A percentile compares a stretch with the other conserved stretches of the same genome.
phyloP scores from a whole-genome alignment of 2,329 filamentous ascomycete species.

The Beauveria brongniartii region DNA sequence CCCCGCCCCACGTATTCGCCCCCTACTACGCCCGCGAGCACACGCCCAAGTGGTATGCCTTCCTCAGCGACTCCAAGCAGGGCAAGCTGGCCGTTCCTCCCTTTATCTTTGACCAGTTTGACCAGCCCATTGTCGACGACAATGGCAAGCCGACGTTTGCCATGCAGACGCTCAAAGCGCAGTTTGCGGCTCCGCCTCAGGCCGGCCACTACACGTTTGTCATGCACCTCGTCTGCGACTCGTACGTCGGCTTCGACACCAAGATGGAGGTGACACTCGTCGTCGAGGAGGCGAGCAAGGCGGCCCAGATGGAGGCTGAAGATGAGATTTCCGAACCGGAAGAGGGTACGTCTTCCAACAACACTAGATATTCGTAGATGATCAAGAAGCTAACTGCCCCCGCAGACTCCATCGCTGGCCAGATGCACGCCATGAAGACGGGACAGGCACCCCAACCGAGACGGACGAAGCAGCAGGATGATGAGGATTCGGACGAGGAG shows the following conservation, averaged over 20 bases:
- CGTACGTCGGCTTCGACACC: slow-evolving; percentile 88
- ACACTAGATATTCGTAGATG: not conserved
- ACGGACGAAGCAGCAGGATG: slow-evolving; percentile 34
- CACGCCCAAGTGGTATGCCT: slow-evolving; percentile 86
- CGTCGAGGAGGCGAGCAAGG: slow-evolving; percentile 84
- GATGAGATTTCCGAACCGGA: slow-evolving; percentile 98
- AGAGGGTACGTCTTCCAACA: slow-evolving; percentile 61
- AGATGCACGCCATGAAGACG: slow-evolving; percentile 81
- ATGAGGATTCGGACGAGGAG: slow-evolving; percentile 65
- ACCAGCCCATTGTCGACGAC: slow-evolving; percentile 75
- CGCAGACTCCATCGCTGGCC: slow-evolving; percentile 77
- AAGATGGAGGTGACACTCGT: slow-evolving; percentile 84
- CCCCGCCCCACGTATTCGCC: slow-evolving; percentile 80
- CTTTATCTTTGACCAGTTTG: slow-evolving; percentile 89
- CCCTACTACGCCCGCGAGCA: slow-evolving; percentile 87
- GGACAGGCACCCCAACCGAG: slow-evolving; percentile 53
- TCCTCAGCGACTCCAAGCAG: slow-evolving; percentile 88
- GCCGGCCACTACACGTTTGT: slow-evolving; percentile 90
- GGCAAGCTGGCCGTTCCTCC: slow-evolving; percentile 95
- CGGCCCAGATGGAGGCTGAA: slow-evolving; percentile 69
- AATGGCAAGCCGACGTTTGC: slow-evolving; percentile 84
- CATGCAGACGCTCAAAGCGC: slow-evolving; percentile 93
- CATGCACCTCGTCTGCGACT: slow-evolving; percentile 89
- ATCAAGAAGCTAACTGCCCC: slow-evolving; percentile 18
- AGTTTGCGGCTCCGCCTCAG: slow-evolving; percentile 91